Base-by-base conservation (phyloP, 1,139 yeast species). In the Saccharomyces hybrid region DNA sequence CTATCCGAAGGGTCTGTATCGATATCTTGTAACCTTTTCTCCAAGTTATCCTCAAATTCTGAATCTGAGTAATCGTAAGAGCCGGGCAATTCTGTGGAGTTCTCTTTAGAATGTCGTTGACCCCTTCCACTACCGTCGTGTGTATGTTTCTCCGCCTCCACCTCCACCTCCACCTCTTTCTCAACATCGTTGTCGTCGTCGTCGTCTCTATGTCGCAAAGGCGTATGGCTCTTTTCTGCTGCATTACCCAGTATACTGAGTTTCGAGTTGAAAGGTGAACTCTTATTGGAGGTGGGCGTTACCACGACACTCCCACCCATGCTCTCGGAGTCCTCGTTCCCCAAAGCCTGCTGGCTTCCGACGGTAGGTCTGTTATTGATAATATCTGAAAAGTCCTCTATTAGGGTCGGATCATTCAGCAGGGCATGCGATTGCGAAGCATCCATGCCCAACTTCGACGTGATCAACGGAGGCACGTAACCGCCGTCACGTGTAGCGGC, bases 31-130 rank as follows among this genome's bases (percentile, higher is more conserved):
- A 69, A 54, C 46, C 72, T 51, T 52, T 63, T 61, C 50, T 68
- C 69, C 41, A 69, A 54, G 50, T 66, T 63, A 32, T 69, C 72
- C 56, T 69, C 72, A 55, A 69, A 69, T 53, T 69, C 72, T 8
- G 71, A 67, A 55, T 69, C 72, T 5, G 71, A 67, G 50, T 69
- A 69, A 42, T 63, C 67, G 57, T 67, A 66, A 9, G 58, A 62
- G 26, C 60, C 59, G 26, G 59, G 44, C 27, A 52, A 20, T 44
- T 51, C 56, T 4, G 48, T 48, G n/a, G 54, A 50, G 16, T 50
- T 48, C 14, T 32, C 52, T 38, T 38, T 38, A 4, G 25, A 38
- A 38, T 38, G 44, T 38, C 44, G 44, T 14, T 38, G 44, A 20
- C 41, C 46, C 14, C 52, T 49, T 9, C n/a, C 27, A 8, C 34